Evolutionary conservation across 1,284 basidiomycete genomes (phyloP).

Genomic region (Heimioporus retisporus): DNA sequence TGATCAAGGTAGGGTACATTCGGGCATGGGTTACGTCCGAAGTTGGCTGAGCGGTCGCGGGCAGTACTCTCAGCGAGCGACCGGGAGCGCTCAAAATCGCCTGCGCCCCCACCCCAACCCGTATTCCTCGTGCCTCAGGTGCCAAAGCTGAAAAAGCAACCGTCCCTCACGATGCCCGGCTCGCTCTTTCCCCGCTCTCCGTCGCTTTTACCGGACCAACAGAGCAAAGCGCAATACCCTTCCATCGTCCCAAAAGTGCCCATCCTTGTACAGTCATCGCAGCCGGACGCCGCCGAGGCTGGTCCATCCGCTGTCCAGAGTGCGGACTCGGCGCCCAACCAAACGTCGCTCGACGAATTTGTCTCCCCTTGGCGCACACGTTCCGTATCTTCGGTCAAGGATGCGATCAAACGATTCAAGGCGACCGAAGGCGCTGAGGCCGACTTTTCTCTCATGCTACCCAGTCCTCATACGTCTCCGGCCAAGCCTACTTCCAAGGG

Average conservation of each 20-base stretch:
- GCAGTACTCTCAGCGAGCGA: conserved; percentile 38
- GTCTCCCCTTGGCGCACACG: conserved; percentile 43
- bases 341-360: conserved; percentile 36
- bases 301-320: conserved; percentile 24
- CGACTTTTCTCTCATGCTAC: conserved; percentile 53
- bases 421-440: conserved; percentile 42
- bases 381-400: conserved; percentile 50
- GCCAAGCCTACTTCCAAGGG: conserved; percentile 22
- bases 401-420: conserved; percentile 56
- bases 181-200: conserved; percentile 77
- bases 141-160: conserved; percentile 48
- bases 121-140: conserved; percentile 45
- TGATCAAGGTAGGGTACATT: conserved; percentile 29
- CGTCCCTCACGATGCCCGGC: conserved; percentile 79
- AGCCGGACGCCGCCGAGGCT: conserved; percentile 14
- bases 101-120: conserved; percentile 21
- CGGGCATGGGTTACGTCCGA: neutral
- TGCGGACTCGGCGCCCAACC: conserved; percentile 9
- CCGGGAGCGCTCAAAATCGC: conserved; percentile 34
- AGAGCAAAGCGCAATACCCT: neutral
- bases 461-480: conserved; percentile 44
- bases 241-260: neutral
- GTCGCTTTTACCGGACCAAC: conserved; percentile 64
- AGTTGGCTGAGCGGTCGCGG: conserved; percentile 16
- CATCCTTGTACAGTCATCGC: neutral